These are phyloP conservation scores for Gaeumannomyces tritici DNA, from an alignment of 2,329 filamentous ascomycete genomes.

Conservation along the genomic window DNA sequence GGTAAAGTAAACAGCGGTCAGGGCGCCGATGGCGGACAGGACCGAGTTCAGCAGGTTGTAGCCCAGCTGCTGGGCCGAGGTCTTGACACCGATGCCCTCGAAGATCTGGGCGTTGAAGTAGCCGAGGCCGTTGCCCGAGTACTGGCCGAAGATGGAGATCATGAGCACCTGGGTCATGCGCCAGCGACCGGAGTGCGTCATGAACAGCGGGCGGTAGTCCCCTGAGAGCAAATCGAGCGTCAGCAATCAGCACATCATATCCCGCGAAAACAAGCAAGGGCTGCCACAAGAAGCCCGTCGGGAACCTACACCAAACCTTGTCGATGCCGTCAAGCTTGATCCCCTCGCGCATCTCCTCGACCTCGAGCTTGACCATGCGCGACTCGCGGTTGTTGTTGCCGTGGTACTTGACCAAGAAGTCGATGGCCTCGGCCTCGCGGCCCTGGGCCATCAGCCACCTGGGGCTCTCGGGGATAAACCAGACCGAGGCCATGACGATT, in stretches of 20 bases:
- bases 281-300: no score
- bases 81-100: constrained; percentile 25
- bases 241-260: no score
- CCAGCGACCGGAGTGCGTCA: constrained; percentile 35
- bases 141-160: constrained; percentile 41
- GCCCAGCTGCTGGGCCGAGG: constrained; percentile 27
- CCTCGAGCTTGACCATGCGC: constrained; percentile 27
- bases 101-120: constrained; percentile 42
- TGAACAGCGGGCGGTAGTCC: constrained; percentile 29
- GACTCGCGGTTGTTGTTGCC: constrained; percentile 29
- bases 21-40: constrained; percentile 32
- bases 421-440: constrained; percentile 27
- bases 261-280: no score
- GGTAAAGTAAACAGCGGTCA: constrained; percentile 30
- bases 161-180: constrained; percentile 36
- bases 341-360: constrained; percentile 30
- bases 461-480: constrained; percentile 30
- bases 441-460: constrained; percentile 31
- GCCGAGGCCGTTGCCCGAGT: constrained; percentile 38
- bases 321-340: constrained; percentile 35
- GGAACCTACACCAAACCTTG: constrained; percentile 21
- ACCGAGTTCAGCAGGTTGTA: constrained; percentile 38
- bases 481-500: constrained; percentile 25
- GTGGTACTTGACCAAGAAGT: constrained; percentile 31
- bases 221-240: background rate